phyloP scores from a whole-genome alignment of 176 grass and related monocot species.

The Juncus effusus region DNA sequence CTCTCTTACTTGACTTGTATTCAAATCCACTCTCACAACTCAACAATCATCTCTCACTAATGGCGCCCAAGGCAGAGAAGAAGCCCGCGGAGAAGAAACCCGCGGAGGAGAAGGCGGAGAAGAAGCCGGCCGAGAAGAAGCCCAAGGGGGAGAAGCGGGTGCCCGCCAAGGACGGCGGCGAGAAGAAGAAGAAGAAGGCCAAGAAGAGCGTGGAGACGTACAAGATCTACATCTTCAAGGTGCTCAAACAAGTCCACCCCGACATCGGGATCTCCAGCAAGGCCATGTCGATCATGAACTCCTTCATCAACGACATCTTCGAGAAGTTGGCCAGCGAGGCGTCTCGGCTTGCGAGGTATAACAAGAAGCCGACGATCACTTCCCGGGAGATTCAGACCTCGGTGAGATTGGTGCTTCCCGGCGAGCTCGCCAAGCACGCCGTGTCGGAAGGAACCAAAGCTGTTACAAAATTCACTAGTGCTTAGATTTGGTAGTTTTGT shows the following conservation, averaged over 20 bases:
- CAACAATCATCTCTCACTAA: not conserved
- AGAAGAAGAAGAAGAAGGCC: conserved; percentile 18
- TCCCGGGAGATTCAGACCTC: conserved; percentile 24
- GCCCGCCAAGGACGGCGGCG: not conserved
- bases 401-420: conserved; percentile 10
- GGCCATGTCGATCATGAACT: conserved; percentile 27
- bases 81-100: conserved; percentile 29
- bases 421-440: conserved; percentile 23
- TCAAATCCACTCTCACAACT: too few relatives aligned
- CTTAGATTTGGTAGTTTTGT: not conserved
- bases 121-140: conserved; percentile 13
- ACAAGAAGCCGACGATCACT: conserved; percentile 13
- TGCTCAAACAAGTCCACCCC: conserved; percentile 13
- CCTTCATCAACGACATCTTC: conserved; percentile 21
- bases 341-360: not conserved
- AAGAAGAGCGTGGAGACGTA: conserved; percentile 17
- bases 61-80: conserved; percentile 29
- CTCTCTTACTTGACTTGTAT: not conserved
- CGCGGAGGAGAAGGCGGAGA: conserved; percentile 3
- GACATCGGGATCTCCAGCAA: conserved; percentile 23
- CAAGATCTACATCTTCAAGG: conserved; percentile 26
- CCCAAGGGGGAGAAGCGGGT: conserved; percentile 6
- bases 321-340: conserved; percentile 20
- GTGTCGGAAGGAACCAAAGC: conserved; percentile 23
- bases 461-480: conserved; percentile 19